Percentiles rank a stretch among this genome's conserved stretches.
phyloP scores from a whole-genome alignment of 345 rosid species.

The Viola odorata region DNA sequence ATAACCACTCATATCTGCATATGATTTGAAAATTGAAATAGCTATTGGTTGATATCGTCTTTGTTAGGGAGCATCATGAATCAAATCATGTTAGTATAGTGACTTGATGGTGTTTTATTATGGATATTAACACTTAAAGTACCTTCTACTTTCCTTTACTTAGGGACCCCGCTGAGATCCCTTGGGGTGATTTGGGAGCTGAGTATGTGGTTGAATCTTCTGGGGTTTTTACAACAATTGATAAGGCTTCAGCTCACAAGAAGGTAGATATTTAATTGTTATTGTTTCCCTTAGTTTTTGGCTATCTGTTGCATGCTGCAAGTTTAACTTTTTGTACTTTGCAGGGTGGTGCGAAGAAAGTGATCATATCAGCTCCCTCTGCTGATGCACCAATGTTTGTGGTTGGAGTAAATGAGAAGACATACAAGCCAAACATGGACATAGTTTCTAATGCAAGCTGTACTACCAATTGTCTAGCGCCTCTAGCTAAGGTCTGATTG shows the following conservation, averaged over 20 bases:
- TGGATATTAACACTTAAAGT: background rate
- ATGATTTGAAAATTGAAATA: slow-evolving; percentile 1
- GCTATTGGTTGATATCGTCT: background rate
- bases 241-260: slow-evolving; percentile 76
- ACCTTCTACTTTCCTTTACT: slow-evolving; percentile 11
- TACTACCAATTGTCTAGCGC: slow-evolving; percentile 99
- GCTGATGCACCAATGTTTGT: slow-evolving; percentile 99
- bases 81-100: slow-evolving; percentile 1
- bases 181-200: slow-evolving; percentile 93
- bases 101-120: background rate
- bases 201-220: slow-evolving; percentile 94
- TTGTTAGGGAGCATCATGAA: background rate
- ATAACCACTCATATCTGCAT: background rate
- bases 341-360: slow-evolving; percentile 97
- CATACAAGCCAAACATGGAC: slow-evolving; percentile 82
- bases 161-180: slow-evolving; percentile 94
- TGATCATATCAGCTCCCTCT: slow-evolving; percentile 96
- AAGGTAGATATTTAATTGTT: slow-evolving; percentile 40
- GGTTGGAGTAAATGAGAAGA: slow-evolving; percentile 88
- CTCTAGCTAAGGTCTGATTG: slow-evolving; percentile 87
- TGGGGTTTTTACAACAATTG: slow-evolving; percentile 83
- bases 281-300: background rate
- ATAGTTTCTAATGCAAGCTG: slow-evolving; percentile 98
- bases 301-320: background rate
- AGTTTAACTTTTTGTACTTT: slow-evolving; percentile 5